phyloP scores from a whole-genome alignment of 2,329 filamentous ascomycete species.

The Cadophora malorum region DNA sequence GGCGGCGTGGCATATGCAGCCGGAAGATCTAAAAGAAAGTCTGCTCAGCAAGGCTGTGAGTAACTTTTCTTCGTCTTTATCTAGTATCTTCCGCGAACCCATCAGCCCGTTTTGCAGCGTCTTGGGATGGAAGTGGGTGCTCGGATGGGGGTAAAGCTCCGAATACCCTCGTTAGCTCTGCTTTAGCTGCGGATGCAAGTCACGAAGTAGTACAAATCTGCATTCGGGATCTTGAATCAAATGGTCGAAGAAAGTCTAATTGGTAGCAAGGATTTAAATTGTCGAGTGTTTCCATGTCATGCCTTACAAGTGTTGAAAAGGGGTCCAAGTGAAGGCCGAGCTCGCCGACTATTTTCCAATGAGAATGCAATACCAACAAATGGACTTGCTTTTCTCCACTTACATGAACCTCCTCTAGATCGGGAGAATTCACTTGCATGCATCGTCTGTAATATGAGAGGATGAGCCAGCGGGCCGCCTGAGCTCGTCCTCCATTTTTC shows the following conservation, averaged over 20 bases:
- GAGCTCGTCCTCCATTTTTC: background rate
- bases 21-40: background rate
- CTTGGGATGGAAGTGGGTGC: background rate
- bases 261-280: background rate
- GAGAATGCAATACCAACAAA: constrained; percentile 4
- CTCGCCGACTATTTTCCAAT: constrained; percentile 8
- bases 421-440: background rate
- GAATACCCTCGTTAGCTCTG: background rate
- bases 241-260: background rate
- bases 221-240: background rate
- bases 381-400: background rate
- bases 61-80: background rate
- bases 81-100: background rate
- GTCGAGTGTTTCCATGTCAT: background rate
- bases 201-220: constrained; percentile 10
- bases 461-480: background rate
- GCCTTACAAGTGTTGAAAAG: background rate
- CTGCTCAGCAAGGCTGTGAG: background rate
- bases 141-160: background rate
- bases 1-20: background rate
- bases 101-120: background rate
- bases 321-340: background rate
- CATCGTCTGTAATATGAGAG: background rate
- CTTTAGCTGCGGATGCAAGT: background rate
- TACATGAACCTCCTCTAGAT: background rate